Evolutionary conservation across 345 rosid genomes (phyloP).

Genomic region (Eucalyptus urophylla): DNA sequence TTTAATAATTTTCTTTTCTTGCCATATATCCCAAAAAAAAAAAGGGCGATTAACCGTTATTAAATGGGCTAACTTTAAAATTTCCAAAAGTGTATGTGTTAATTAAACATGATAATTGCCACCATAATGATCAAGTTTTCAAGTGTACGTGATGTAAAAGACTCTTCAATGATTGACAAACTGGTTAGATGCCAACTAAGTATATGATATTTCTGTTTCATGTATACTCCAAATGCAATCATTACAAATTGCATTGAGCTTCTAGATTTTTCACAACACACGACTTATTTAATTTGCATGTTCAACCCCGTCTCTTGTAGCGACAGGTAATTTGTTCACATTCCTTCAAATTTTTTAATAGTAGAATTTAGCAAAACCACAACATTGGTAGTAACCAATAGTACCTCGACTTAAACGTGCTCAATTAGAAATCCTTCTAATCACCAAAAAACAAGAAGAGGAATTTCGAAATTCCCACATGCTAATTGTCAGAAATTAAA

Average conservation of each 20-base stretch:
- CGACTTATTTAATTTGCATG: neutral
- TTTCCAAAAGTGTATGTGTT: neutral
- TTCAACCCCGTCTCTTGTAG: accelerated
- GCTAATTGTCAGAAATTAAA: neutral
- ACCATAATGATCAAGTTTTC: neutral
- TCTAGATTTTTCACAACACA: neutral
- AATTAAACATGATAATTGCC: neutral
- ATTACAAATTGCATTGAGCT: neutral
- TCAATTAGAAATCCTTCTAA: neutral
- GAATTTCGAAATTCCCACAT: neutral
- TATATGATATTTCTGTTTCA: neutral
- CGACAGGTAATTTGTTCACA: neutral
- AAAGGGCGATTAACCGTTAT: neutral
- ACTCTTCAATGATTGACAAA: neutral
- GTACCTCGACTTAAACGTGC: neutral
- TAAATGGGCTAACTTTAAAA: neutral
- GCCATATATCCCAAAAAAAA: accelerated
- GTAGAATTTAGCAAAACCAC: neutral
- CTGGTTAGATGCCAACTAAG: neutral
- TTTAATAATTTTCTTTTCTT: neutral
- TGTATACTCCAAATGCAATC: neutral
- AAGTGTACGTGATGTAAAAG: neutral
- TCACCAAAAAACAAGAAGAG: too few species aligned
- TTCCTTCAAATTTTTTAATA: neutral
- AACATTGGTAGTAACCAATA: neutral